Evolutionary conservation across 192 early-diverging fungal genomes (phyloP).

Genomic region (Podila epigama): DNA sequence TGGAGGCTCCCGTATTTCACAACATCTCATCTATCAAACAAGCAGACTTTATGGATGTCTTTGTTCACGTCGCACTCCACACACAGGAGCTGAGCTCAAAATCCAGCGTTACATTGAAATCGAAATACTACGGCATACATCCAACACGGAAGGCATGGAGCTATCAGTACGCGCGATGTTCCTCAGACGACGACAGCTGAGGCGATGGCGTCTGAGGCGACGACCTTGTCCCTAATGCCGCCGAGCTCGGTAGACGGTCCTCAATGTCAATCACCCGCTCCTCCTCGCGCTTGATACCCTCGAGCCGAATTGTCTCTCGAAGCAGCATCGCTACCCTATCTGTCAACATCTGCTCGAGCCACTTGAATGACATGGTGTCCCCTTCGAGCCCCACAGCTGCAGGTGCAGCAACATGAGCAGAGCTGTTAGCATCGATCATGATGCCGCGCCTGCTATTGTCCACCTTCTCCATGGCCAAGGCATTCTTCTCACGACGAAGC

Average conservation of each 20-base stretch:
- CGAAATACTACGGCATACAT: no score
- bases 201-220: neutral
- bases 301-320: conserved; percentile 21
- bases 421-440: neutral
- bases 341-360: conserved; percentile 17
- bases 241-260: neutral
- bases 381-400: neutral
- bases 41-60: no score
- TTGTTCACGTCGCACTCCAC: no score
- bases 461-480: neutral
- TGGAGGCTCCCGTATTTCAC: no score
- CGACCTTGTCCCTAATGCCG: neutral
- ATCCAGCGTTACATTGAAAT: no score
- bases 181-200: neutral
- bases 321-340: conserved; percentile 24
- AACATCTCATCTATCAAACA: no score
- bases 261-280: neutral
- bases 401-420: neutral
- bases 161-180: no score
- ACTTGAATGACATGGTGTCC: neutral
- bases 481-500: conserved; percentile 17
- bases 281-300: conserved; percentile 7
- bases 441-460: neutral
- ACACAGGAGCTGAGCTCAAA: no score
- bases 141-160: no score